phyloP scores from a whole-genome alignment of 768 basidiomycete species.

The Leccinum broughii region DNA sequence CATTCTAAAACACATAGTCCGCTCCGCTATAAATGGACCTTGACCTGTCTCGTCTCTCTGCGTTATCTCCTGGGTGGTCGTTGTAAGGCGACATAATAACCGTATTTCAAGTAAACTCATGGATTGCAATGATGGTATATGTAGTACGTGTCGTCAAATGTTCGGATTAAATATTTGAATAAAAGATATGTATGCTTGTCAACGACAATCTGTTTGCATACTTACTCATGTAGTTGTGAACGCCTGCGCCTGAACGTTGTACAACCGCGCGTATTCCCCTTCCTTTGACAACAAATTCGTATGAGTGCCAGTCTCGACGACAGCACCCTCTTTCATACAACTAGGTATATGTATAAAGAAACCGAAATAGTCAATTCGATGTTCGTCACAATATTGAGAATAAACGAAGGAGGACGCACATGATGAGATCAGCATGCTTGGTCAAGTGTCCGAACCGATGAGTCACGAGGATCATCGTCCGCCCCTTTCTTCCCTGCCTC shows the following conservation, averaged over 20 bases:
- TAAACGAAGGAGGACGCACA: conserved; percentile 28
- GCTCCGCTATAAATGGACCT: too few relatives aligned
- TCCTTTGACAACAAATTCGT: conserved; percentile 26
- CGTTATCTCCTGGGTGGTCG: too few relatives aligned
- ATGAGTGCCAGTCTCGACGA: conserved; percentile 38
- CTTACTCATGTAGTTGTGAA: conserved; percentile 16
- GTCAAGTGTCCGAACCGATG: conserved; percentile 42
- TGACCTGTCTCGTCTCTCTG: too few relatives aligned
- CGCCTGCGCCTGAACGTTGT: conserved; percentile 35
- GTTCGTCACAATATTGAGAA: background rate
- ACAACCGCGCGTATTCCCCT: conserved; percentile 37
- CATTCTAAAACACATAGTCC: too few relatives aligned
- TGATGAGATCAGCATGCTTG: conserved; percentile 37
- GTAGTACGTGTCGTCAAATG: too few relatives aligned
- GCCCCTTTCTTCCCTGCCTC: conserved; percentile 28
- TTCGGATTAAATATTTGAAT: too few relatives aligned
- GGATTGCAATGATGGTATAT: too few relatives aligned
- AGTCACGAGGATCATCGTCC: conserved; percentile 43
- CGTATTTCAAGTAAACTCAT: too few relatives aligned
- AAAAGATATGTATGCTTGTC: too few relatives aligned
- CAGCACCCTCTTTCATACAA: conserved; percentile 34
- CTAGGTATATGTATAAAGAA: conserved; percentile 12
- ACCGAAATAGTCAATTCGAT: background rate
- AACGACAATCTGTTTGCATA: too few relatives aligned
- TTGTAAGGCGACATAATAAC: too few relatives aligned